phyloP scores from a whole-genome alignment of 2,329 filamentous ascomycete genomes.

The Dendryphion nanum region DNA sequence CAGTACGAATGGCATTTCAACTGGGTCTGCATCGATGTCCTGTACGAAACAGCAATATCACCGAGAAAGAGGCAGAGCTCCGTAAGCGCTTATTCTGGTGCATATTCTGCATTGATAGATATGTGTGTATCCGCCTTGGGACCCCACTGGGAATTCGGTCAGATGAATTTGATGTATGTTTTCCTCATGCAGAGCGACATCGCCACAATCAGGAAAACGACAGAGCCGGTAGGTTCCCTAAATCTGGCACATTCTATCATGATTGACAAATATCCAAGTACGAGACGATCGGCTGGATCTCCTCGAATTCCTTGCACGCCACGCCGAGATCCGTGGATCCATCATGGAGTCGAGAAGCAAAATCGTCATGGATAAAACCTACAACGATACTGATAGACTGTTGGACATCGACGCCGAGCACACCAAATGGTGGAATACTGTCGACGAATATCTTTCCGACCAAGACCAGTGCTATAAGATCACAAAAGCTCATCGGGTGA shows the following conservation, averaged over 20 bases:
- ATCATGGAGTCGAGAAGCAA: constrained; percentile 21
- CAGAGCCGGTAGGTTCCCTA: too few species aligned
- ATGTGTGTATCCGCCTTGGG: constrained; percentile 22
- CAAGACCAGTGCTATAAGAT: constrained; percentile 12
- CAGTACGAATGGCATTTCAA: constrained; percentile 20
- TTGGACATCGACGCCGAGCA: constrained; percentile 21
- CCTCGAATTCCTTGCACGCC: constrained; percentile 21
- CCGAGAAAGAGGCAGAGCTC: constrained; percentile 15
- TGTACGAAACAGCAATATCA: background rate
- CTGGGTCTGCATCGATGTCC: constrained; percentile 19
- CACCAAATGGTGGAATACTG: constrained; percentile 24
- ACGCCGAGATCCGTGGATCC: constrained; percentile 19
- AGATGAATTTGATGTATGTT: constrained; percentile 21
- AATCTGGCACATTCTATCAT: too few species aligned
- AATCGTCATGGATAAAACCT: constrained; percentile 7
- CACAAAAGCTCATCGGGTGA: constrained; percentile 20
- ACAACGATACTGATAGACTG: constrained; percentile 9
- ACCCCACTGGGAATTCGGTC: constrained; percentile 19
- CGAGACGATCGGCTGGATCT: constrained; percentile 18
- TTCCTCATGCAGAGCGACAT: constrained; percentile 19
- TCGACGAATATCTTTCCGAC: constrained; percentile 22
- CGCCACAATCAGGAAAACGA: too few species aligned
- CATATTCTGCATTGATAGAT: constrained; percentile 22
- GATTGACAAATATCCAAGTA: too few species aligned
- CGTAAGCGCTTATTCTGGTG: constrained; percentile 27